Percentiles rank a stretch among this genome's conserved stretches.
Evolutionary conservation across 148 eudicot species (phyloP).

Genomic region (Vaccinium darrowii): DNA sequence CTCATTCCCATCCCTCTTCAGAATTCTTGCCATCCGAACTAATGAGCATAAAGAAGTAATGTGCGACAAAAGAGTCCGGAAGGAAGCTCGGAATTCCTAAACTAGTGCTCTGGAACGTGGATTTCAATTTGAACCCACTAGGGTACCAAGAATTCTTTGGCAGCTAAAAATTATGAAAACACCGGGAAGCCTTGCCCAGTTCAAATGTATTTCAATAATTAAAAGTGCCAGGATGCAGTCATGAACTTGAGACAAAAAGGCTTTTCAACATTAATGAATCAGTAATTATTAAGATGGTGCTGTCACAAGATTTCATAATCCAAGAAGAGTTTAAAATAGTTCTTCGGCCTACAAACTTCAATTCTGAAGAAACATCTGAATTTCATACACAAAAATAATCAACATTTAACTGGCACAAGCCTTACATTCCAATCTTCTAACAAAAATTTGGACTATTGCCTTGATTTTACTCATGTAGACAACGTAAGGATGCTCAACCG

Average conservation of each 20-base stretch:
- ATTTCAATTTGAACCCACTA: not conserved
- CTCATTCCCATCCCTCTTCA: constrained; percentile 1
- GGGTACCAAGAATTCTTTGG: not conserved
- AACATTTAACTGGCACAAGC: not conserved
- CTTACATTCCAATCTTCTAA: not conserved
- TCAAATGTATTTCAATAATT: not conserved
- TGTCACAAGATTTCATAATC: not conserved
- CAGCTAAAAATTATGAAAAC: not conserved
- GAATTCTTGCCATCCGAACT: too few species aligned
- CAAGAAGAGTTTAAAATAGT: not conserved
- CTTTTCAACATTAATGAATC: not conserved
- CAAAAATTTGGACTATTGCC: too few species aligned
- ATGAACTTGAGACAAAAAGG: not conserved
- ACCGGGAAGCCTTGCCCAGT: not conserved
- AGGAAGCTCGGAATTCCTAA: not conserved
- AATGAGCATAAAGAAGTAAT: not conserved
- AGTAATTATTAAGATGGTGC: not conserved
- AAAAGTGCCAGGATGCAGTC: not conserved
- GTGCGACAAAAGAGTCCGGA: not conserved
- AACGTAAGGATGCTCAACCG: not conserved
- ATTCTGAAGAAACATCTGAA: not conserved
- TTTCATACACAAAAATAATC: not conserved
- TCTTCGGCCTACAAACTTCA: not conserved
- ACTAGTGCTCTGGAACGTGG: not conserved
- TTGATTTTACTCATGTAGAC: not conserved